Conservation (phyloP, 2,329 filamentous ascomycete genomes). For the Bertia moriformis region DNA sequence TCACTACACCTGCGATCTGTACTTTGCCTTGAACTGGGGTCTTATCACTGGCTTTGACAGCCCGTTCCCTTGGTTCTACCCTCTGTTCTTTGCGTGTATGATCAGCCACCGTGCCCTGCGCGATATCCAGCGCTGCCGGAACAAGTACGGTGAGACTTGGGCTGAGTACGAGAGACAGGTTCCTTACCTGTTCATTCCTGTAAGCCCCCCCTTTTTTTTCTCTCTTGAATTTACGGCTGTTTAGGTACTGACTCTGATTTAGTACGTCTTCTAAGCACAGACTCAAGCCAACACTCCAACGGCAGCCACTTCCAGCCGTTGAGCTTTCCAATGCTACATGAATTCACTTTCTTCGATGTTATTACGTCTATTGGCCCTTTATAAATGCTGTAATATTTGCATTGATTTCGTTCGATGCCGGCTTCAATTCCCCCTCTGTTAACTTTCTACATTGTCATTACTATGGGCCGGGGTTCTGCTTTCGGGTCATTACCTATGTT, state of each 20-base stretch:
- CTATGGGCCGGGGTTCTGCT: no score
- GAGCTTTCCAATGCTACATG: no score
- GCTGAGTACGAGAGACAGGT: constrained; percentile 65
- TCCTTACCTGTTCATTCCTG: constrained; percentile 70
- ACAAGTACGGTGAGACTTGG: constrained; percentile 74
- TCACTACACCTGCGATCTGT: constrained; percentile 69
- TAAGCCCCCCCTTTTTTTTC: constrained; percentile 10
- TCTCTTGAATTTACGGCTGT: background rate
- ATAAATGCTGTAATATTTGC: no score
- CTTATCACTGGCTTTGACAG: constrained; percentile 58
- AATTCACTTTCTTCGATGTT: no score
- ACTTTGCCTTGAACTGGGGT: constrained; percentile 65
- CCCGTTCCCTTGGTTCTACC: constrained; percentile 83
- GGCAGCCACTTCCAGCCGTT: no score
- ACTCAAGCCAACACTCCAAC: no score
- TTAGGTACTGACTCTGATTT: background rate
- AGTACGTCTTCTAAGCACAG: background rate
- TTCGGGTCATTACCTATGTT: no score
- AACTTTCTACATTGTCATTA: no score
- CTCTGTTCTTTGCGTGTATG: constrained; percentile 66
- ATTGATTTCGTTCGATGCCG: no score
- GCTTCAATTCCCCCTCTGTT: no score
- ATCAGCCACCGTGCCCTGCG: constrained; percentile 64
- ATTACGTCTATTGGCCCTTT: no score
- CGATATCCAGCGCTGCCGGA: constrained; percentile 61